Evolutionary conservation across 176 grass and related monocot genomes (phyloP).

Genomic region (Lolium multiflorum): DNA sequence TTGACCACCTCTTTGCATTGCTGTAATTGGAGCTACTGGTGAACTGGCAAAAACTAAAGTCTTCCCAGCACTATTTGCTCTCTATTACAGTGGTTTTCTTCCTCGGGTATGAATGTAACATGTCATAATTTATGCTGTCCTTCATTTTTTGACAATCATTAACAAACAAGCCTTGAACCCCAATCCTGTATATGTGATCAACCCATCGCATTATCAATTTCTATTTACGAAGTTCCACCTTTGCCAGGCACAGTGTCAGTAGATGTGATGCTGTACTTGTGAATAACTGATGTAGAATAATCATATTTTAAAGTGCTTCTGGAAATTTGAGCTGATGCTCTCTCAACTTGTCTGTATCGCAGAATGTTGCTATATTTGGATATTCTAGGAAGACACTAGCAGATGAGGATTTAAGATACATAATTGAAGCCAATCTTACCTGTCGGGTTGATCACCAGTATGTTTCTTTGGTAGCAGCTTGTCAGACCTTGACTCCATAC

Average conservation of each 20-base stretch:
- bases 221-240: neutral
- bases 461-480: constrained; percentile 45
- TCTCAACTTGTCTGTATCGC: constrained; percentile 30
- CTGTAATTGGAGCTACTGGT: constrained; percentile 91
- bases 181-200: neutral
- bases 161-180: neutral
- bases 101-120: constrained; percentile 60
- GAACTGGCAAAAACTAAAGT: constrained; percentile 91
- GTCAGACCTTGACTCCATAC: constrained; percentile 15
- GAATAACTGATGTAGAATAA: constrained; percentile 10
- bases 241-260: neutral
- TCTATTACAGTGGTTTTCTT: constrained; percentile 91
- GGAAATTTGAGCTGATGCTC: neutral
- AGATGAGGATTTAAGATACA: constrained; percentile 78
- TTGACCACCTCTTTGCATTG: constrained; percentile 84
- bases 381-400: constrained; percentile 85
- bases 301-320: neutral
- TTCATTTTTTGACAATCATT: neutral
- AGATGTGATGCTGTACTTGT: neutral
- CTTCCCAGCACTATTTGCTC: constrained; percentile 87
- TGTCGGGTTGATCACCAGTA: constrained; percentile 96
- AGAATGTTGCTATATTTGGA: constrained; percentile 97
- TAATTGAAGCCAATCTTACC: constrained; percentile 87
- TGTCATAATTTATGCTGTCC: constrained; percentile 5
- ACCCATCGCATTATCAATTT: neutral